Evolutionary conservation across 2,329 filamentous ascomycete species (phyloP).

Genomic region (Cladophialophora immunda): DNA sequence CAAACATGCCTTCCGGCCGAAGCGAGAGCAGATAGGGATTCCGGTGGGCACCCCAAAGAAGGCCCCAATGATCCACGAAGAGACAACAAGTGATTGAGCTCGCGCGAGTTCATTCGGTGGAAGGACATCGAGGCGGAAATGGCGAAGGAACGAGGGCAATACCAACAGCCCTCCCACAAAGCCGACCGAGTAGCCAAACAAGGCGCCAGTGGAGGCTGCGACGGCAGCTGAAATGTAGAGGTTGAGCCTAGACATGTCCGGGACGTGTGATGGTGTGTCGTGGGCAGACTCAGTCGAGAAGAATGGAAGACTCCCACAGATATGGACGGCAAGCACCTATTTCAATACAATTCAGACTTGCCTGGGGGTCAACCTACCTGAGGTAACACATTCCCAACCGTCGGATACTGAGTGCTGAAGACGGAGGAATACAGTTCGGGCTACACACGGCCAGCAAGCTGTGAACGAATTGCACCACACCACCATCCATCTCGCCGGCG

Average conservation of each 20-base stretch:
- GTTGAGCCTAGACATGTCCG: slow-evolving; percentile 25
- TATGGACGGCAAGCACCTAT: neutral
- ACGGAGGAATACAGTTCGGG: neutral
- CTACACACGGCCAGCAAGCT: neutral
- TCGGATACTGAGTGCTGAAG: neutral
- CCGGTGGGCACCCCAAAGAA: slow-evolving; percentile 27
- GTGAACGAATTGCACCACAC: neutral
- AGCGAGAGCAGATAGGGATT: slow-evolving; percentile 27
- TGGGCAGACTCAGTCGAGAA: neutral
- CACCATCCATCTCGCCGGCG: neutral
- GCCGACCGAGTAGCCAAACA: slow-evolving; percentile 42
- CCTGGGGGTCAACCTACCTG: neutral
- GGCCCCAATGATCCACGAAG: slow-evolving; percentile 32
- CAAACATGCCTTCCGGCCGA: slow-evolving; percentile 26
- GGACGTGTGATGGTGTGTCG: neutral
- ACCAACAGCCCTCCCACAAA: slow-evolving; percentile 42
- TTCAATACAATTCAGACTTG: neutral
- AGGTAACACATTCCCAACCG: neutral
- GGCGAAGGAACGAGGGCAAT: slow-evolving; percentile 40
- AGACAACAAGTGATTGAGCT: slow-evolving; percentile 29
- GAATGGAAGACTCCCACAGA: neutral
- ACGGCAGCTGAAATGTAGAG: slow-evolving; percentile 39
- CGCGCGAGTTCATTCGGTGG: slow-evolving; percentile 22
- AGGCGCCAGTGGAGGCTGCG: slow-evolving; percentile 36
- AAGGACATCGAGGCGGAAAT: slow-evolving; percentile 39